Conservation (phyloP, 352 stramenopile species). For the Phytophthora boehmeriae region DNA sequence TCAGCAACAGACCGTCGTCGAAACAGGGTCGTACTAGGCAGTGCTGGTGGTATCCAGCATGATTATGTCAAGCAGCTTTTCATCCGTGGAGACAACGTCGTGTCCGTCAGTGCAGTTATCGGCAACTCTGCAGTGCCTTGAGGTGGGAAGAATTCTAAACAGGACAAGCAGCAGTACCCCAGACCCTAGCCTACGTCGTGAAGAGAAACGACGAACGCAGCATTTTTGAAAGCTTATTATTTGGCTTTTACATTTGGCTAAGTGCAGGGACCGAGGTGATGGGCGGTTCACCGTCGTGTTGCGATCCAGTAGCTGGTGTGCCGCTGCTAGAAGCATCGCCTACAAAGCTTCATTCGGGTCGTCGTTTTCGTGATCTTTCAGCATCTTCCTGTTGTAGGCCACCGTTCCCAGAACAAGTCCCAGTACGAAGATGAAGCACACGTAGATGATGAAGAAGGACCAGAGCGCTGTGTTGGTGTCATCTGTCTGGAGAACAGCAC, state of each 20-base stretch:
- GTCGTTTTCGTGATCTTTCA: slow-evolving; percentile 52
- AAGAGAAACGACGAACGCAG: slow-evolving; percentile 8
- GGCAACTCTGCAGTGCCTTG: slow-evolving; percentile 7
- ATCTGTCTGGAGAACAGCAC: slow-evolving; percentile 76
- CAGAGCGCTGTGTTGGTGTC: slow-evolving; percentile 81
- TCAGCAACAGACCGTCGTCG: slow-evolving; percentile 46
- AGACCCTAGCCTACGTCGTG: slow-evolving; percentile 12
- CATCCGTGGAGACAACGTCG: slow-evolving; percentile 93
- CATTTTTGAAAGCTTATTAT: slow-evolving; percentile 18
- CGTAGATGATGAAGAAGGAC: slow-evolving; percentile 80
- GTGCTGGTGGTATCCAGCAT: slow-evolving; percentile 30
- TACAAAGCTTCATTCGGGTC: slow-evolving; percentile 26
- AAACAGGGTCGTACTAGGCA: slow-evolving; percentile 48
- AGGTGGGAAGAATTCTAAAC: neutral
- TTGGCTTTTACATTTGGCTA: slow-evolving; percentile 3
- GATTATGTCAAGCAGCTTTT: slow-evolving; percentile 88
- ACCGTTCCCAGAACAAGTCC: slow-evolving; percentile 63
- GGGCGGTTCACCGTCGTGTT: neutral
- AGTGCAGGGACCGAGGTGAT: too few species aligned
- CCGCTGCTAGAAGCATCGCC: neutral
- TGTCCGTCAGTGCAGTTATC: slow-evolving; percentile 66
- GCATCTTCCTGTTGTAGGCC: slow-evolving; percentile 69
- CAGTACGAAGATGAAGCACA: slow-evolving; percentile 66
- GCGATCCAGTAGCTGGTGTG: neutral
- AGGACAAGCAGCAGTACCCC: slow-evolving; percentile 1